Evolutionary conservation across 2,329 filamentous ascomycete genomes (phyloP).

Genomic region (Colletotrichum destructivum): DNA sequence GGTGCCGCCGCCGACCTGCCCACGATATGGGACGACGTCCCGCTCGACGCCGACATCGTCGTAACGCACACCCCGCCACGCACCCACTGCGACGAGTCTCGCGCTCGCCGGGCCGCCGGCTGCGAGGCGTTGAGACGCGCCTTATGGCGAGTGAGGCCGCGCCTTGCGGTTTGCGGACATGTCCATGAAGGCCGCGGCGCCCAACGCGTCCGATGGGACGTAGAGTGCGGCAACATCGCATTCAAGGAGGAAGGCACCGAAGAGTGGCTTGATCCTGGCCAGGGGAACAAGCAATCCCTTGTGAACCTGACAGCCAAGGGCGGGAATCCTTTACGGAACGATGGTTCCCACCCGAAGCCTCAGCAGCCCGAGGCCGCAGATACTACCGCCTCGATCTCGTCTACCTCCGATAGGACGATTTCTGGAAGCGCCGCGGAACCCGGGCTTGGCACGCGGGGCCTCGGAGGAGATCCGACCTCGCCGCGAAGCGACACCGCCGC

Average conservation of each 20-base stretch:
- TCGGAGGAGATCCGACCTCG: slow-evolving; percentile 59
- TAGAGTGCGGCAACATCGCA: slow-evolving; percentile 54
- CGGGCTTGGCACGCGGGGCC: slow-evolving; percentile 53
- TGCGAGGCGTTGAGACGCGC: slow-evolving; percentile 72
- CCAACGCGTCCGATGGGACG: slow-evolving; percentile 74
- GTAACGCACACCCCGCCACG: slow-evolving; percentile 80
- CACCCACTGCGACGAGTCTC: slow-evolving; percentile 69
- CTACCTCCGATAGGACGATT: no score
- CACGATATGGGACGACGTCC: slow-evolving; percentile 74
- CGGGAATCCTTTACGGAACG: slow-evolving; percentile 60
- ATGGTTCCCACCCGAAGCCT: slow-evolving; percentile 51
- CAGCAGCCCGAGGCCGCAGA: no score
- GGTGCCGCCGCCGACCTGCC: slow-evolving; percentile 46
- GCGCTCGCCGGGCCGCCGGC: slow-evolving; percentile 61
- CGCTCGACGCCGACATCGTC: slow-evolving; percentile 74
- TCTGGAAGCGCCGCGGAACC: slow-evolving; percentile 25
- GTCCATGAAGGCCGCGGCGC: slow-evolving; percentile 78
- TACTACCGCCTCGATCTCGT: no score
- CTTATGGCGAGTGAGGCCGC: slow-evolving; percentile 74
- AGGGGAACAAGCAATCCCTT: slow-evolving; percentile 72
- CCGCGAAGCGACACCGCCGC: slow-evolving; percentile 58
- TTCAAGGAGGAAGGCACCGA: slow-evolving; percentile 62
- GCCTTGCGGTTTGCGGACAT: slow-evolving; percentile 79
- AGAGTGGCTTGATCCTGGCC: slow-evolving; percentile 73
- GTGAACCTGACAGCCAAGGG: slow-evolving; percentile 71